Evolutionary conservation across 2,329 filamentous ascomycete genomes (phyloP), one percentile per base, ranked within the genome.

Genomic region (Capronia epimyces): DNA sequence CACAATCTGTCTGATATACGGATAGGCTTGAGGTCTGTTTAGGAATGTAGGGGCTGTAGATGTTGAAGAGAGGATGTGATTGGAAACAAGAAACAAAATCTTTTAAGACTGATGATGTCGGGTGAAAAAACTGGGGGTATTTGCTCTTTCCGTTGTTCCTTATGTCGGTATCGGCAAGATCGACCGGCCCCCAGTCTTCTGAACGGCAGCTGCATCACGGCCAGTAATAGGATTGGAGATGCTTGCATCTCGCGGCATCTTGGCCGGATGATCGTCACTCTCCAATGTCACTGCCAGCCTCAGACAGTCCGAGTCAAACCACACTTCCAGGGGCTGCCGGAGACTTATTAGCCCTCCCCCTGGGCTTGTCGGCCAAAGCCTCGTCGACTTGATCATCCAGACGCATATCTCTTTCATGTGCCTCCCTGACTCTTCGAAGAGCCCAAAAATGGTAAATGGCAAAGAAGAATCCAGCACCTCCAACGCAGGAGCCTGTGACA

Each of bases 361-460:
- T 57, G 18, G 57, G 46, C 43, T 59, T 60, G 27, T 59, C 54
- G 7, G 57, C 50, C 46, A 56, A 18, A 2, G 50, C 52, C 52
- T 60, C 56, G 16, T 51, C 36, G 13, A 57, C 34, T 18, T 50
- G 18, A 16, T 44, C 13, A 6, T 57, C 51, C 47, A 60, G 60
- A 36, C 57, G 59, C 25, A 65, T 56, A 45, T 69, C 65, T 24
- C 50, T 58, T 16, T 64, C 59, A 58, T 71, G 64, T 21, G 54
- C 62, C 47, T 60, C 57, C 53, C 66, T 64, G 3, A 71, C 61
- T 12, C 59, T 40, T 32, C 61, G 55, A 24, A 71, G 53, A 52
- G 67, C 65, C 49, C 60, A 60, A 36, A 69, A 66, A 55, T 71
- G 71, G 51, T 70, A 71, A 16, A 68, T 20, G 18, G 64, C 46